Conservation (phyloP, 805 yeast species). For the Spathaspora passalidarum region DNA sequence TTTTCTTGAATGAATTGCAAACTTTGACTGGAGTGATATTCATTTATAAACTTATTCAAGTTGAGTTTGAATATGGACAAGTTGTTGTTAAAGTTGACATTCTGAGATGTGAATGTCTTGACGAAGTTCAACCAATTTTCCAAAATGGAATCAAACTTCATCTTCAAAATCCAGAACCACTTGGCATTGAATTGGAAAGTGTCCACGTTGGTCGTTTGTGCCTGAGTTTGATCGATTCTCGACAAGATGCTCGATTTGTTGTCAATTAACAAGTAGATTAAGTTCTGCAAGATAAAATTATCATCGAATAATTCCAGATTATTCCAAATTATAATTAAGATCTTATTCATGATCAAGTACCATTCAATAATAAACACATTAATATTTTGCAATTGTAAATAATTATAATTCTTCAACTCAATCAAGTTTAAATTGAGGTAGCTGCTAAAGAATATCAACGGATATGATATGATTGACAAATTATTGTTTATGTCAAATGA, state of each 20-base stretch:
- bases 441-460: conserved; percentile 39
- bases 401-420: conserved; percentile 22
- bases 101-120: conserved; percentile 3
- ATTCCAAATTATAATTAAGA: conserved; percentile 28
- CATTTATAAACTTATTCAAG: conserved; percentile 11
- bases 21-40: background rate
- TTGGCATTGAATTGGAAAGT: conserved; percentile 22
- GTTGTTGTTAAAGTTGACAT: conserved; percentile 9
- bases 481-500: conserved; percentile 42
- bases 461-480: conserved; percentile 49
- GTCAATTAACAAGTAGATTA: conserved; percentile 20
- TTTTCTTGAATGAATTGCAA: conserved; percentile 1
- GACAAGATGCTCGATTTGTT: conserved; percentile 3
- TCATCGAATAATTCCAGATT: conserved; percentile 15
- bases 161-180: conserved; percentile 23
- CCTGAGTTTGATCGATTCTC: background rate
- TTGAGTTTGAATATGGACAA: conserved; percentile 14
- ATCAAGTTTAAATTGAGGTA: conserved; percentile 14
- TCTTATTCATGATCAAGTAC: conserved; percentile 43
- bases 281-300: conserved; percentile 26
- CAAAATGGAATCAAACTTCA: conserved; percentile 20
- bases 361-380: conserved; percentile 40
- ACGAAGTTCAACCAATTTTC: conserved; percentile 23
- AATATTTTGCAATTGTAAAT: conserved; percentile 22
- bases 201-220: conserved; percentile 9